These are phyloP conservation scores for Polysphondylium violaceum DNA, from an alignment of 78 protist species.

Conservation along the genomic window DNA sequence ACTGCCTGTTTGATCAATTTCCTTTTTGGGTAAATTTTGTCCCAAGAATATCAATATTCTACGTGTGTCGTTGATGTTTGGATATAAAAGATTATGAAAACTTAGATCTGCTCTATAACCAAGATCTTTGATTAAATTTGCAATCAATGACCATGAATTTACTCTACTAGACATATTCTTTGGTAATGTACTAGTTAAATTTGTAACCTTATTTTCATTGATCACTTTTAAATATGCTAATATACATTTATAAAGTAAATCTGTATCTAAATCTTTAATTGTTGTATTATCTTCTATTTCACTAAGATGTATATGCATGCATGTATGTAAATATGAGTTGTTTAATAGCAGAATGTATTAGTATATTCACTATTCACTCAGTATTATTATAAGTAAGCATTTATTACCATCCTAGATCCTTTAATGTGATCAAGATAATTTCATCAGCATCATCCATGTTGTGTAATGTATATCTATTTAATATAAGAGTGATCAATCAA, in stretches of 20 bases:
- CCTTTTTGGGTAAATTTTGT: slow-evolving; percentile 65
- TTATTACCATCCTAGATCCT: slow-evolving; percentile 79
- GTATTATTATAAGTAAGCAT: neutral
- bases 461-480: too few species aligned
- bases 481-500: too few species aligned
- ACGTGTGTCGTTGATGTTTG: slow-evolving; percentile 75
- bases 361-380: neutral
- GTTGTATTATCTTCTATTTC: slow-evolving; percentile 52
- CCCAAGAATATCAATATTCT: slow-evolving; percentile 78
- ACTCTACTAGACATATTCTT: slow-evolving; percentile 79
- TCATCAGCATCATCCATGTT: slow-evolving; percentile 83
- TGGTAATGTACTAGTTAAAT: slow-evolving; percentile 72
- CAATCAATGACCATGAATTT: slow-evolving; percentile 47
- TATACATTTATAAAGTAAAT: slow-evolving; percentile 48
- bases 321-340: neutral
- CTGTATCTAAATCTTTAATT: slow-evolving; percentile 72
- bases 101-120: slow-evolving; percentile 83
- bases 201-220: slow-evolving; percentile 60
- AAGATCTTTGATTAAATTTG: slow-evolving; percentile 48
- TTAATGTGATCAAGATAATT: slow-evolving; percentile 68
- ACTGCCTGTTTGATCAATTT: neutral
- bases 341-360: neutral
- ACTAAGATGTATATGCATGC: neutral
- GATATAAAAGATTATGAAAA: slow-evolving; percentile 83
- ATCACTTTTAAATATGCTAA: slow-evolving; percentile 49